phyloP scores from a whole-genome alignment of 2,329 filamentous ascomycete species.

The Leptodontidium sp. region DNA sequence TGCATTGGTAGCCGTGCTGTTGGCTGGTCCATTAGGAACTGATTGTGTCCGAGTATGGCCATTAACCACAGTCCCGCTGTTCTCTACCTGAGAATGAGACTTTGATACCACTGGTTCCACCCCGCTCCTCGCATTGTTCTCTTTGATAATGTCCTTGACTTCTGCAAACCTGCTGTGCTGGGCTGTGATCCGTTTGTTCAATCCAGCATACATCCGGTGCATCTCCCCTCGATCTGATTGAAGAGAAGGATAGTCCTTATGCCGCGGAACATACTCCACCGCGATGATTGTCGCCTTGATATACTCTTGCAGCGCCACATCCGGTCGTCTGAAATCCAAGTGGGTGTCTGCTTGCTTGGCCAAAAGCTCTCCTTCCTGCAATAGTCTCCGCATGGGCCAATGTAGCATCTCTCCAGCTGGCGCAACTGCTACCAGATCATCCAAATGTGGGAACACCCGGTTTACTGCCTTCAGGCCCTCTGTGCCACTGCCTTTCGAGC shows the following conservation, averaged over 20 bases:
- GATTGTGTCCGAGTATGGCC: slow-evolving; percentile 34
- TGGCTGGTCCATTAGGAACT: slow-evolving; percentile 15
- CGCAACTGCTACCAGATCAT: slow-evolving; percentile 51
- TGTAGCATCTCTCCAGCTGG: slow-evolving; percentile 44
- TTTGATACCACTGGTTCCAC: slow-evolving; percentile 47
- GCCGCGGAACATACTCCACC: slow-evolving; percentile 77
- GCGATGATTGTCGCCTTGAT: slow-evolving; percentile 82
- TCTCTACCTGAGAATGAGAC: neutral
- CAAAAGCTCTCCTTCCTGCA: slow-evolving; percentile 60
- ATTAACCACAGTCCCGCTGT: slow-evolving; percentile 12
- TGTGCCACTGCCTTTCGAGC: slow-evolving; percentile 27
- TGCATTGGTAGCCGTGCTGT: slow-evolving; percentile 30
- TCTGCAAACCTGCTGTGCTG: slow-evolving; percentile 60
- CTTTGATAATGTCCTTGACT: slow-evolving; percentile 67
- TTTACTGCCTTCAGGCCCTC: slow-evolving; percentile 35
- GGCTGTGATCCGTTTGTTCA: slow-evolving; percentile 59
- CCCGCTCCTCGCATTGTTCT: slow-evolving; percentile 70
- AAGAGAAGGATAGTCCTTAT: slow-evolving; percentile 76
- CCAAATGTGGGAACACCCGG: slow-evolving; percentile 52
- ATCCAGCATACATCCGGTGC: slow-evolving; percentile 56
- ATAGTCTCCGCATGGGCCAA: slow-evolving; percentile 60
- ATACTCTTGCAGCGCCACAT: slow-evolving; percentile 84
- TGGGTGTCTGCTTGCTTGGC: slow-evolving; percentile 68
- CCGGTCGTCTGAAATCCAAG: slow-evolving; percentile 70
- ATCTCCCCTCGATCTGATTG: slow-evolving; percentile 61